Conservation (phyloP, 176 grass and related monocot genomes). For the Oryza rufipogon region DNA sequence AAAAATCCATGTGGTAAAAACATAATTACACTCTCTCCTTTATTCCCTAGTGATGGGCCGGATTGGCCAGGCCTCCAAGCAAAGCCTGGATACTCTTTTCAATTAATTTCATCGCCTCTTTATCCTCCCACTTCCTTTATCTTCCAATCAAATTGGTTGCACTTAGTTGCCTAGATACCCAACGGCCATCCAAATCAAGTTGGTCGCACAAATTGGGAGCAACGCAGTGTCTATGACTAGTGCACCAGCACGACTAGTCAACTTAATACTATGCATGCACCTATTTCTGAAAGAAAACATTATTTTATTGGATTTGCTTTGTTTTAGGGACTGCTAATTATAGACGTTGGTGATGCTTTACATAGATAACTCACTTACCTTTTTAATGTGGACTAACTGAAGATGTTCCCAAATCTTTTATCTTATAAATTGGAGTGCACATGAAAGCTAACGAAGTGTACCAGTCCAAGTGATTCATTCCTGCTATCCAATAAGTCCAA, state of each 20-base stretch:
- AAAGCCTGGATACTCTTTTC: not conserved
- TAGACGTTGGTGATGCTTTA: not conserved
- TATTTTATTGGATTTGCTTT: not conserved
- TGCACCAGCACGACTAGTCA: not conserved
- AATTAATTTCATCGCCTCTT: not conserved
- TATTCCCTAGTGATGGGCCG: not conserved
- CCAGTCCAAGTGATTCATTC: not conserved
- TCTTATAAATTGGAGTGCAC: not conserved
- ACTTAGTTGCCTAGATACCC: not conserved
- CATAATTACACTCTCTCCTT: not conserved
- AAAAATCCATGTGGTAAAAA: not conserved
- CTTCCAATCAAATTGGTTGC: not conserved
- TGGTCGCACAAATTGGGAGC: not conserved
- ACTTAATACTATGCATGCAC: not conserved
- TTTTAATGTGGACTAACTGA: not conserved
- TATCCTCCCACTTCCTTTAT: not conserved
- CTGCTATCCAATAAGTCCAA: not conserved
- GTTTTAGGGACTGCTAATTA: not conserved
- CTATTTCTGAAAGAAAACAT: not conserved
- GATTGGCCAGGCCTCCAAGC: not conserved
- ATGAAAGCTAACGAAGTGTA: not conserved
- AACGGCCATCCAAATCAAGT: not conserved
- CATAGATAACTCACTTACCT: not conserved
- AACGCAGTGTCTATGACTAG: not conserved
- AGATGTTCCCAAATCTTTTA: not conserved